Base-by-base conservation (phyloP, 345 rosid species). In the Acer campestre region DNA sequence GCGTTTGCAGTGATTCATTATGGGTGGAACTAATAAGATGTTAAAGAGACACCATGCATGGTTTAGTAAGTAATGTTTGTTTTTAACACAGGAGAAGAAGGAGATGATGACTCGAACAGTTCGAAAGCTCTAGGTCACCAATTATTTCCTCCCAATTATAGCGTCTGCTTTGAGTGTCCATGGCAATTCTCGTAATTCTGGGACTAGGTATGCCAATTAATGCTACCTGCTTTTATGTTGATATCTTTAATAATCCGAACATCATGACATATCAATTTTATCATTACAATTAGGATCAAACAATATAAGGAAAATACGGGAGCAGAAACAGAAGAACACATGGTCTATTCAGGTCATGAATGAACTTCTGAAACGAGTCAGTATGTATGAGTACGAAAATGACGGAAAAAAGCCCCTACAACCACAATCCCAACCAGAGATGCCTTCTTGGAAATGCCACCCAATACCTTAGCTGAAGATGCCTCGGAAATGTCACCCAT, bases 291-390 rank as follows among this genome's bases (percentile, higher is more conserved):
- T 35, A 35, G 90, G 91, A 67, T 83, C 85, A 4, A 13, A 29
- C 35, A 61, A 75, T 3, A 74, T 90, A 70, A 75, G n/a, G 58
- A 85, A 81, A 73, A 42, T 85, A 9, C 42, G 46, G 10, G 68
- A 71, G 38, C 85, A 80, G 80, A 90, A 86, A 69, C 62, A 80
- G 74, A 86, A 83, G 58, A 84, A 88, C 71, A 80, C 27, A 35
- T 86, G 90, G 90, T 79, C 91, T 1, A 67, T 74, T 35, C 90
- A 86, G 75, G 18, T 88, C 40, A 61, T 90, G 90, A 72, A 81
- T n/a, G 74, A 86, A 48, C 82, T 90, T 44, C 71, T 89, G 0
- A 0, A n/a, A 2, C 61, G 46, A 14, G 66, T 75, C 35, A 49
- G 29, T 0, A 3, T 58, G 61, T 84, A 79, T 11, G 78, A 81